Conservation (phyloP, 352 stramenopile genomes). For the Phytophthora fragariaefolia region DNA sequence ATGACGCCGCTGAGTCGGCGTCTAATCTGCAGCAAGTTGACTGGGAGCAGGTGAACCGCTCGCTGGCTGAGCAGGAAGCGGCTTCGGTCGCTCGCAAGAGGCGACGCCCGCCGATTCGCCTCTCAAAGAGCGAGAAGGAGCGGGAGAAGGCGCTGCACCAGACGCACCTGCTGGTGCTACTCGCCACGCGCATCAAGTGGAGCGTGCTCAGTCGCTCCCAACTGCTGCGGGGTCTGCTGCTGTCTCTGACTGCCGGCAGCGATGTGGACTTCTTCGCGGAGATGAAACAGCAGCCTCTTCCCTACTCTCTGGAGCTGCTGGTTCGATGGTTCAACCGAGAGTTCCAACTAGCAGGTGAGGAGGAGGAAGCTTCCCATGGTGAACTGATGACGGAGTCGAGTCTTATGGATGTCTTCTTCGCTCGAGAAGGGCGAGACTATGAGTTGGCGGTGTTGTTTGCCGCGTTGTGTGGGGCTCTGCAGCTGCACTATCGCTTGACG, state of each 20-base stretch:
- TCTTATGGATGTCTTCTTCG: slow-evolving; percentile 63
- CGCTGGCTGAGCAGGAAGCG: slow-evolving; percentile 39
- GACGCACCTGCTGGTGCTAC: slow-evolving; percentile 69
- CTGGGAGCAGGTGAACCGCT: slow-evolving; percentile 74
- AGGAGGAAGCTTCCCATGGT: slow-evolving; percentile 6
- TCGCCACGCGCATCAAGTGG: slow-evolving; percentile 59
- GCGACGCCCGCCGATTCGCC: slow-evolving; percentile 43
- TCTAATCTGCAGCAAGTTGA: slow-evolving; percentile 56
- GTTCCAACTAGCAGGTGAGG: slow-evolving; percentile 44
- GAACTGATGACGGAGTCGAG: slow-evolving; percentile 52
- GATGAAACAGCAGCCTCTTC: slow-evolving; percentile 40
- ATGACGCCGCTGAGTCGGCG: slow-evolving; percentile 15
- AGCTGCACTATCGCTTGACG: slow-evolving; percentile 61
- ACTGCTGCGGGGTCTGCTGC: slow-evolving; percentile 59
- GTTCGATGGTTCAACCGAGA: slow-evolving; percentile 69
- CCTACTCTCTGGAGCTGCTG: slow-evolving; percentile 68
- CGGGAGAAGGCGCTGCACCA: slow-evolving; percentile 71
- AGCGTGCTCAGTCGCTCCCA: slow-evolving; percentile 48
- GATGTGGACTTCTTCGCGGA: slow-evolving; percentile 57
- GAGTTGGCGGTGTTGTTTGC: slow-evolving; percentile 76
- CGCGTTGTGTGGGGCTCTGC: slow-evolving; percentile 57
- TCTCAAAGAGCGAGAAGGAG: slow-evolving; percentile 71
- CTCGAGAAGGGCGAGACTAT: slow-evolving; percentile 44
- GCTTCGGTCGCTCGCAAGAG: slow-evolving; percentile 41
- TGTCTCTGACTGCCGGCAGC: slow-evolving; percentile 59